Conservation (phyloP, 225 moss, liverwort and hornwort genomes). For the Lunularia cruciata region DNA sequence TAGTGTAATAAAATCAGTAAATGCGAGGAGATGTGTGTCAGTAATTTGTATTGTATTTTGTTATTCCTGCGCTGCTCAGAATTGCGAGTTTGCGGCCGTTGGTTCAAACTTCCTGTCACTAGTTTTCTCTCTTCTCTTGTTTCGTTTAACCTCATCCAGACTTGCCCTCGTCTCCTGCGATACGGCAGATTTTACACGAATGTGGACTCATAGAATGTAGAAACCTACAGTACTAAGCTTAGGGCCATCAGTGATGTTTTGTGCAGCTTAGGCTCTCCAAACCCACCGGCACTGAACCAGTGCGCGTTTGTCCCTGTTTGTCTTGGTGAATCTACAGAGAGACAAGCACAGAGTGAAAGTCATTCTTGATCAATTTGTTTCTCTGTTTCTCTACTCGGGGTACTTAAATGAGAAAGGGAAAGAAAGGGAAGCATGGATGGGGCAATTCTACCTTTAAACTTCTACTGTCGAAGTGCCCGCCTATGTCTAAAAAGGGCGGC, state of each 20-base stretch:
- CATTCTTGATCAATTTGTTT: neutral
- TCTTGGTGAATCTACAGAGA: slow-evolving; percentile 25
- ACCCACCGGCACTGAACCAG: slow-evolving; percentile 2
- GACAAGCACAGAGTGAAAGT: slow-evolving; percentile 13
- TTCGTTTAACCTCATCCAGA: too few species aligned
- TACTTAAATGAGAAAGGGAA: slow-evolving; percentile 41
- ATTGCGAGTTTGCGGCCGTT: neutral
- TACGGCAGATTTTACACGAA: too few species aligned
- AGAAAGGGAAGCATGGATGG: slow-evolving; percentile 82
- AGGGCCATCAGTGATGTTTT: too few species aligned
- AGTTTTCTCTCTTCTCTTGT: too few species aligned
- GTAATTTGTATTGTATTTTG: neutral
- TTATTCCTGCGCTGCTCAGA: neutral
- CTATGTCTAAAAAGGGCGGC: slow-evolving; percentile 69
- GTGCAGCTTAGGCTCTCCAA: neutral
- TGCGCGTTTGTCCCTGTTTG: neutral
- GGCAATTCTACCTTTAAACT: slow-evolving; percentile 82
- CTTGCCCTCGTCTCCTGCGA: too few species aligned
- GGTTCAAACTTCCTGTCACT: neutral
- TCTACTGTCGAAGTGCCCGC: slow-evolving; percentile 91
- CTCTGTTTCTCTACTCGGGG: slow-evolving; percentile 6
- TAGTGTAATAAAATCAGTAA: neutral
- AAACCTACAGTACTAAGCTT: neutral
- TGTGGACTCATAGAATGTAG: too few species aligned
- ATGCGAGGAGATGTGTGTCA: neutral